Conservation (phyloP, 2,329 filamentous ascomycete genomes). For the Xylaria sp. region DNA sequence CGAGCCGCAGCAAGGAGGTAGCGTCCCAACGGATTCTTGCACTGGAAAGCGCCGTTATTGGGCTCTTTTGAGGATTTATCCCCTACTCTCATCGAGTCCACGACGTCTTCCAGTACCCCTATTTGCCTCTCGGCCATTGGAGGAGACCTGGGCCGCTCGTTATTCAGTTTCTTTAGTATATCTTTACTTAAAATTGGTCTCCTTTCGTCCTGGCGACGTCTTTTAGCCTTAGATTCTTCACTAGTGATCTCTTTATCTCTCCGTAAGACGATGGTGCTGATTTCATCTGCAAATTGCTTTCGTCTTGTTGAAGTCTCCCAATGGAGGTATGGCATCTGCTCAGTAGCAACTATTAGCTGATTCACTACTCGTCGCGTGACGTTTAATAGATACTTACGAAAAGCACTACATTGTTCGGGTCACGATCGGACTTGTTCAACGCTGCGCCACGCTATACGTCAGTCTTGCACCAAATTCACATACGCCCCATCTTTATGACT, state of each 20-base stretch:
- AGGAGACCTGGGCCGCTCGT: background rate
- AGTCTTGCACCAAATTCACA: background rate
- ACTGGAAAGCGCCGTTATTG: slow-evolving; percentile 4
- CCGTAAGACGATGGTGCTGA: slow-evolving; percentile 25
- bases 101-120: background rate
- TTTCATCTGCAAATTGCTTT: slow-evolving; percentile 37
- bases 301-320: slow-evolving; percentile 48
- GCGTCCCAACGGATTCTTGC: slow-evolving; percentile 34
- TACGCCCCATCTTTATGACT: background rate
- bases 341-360: background rate
- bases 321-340: slow-evolving; percentile 49
- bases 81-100: background rate
- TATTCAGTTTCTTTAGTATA: background rate
- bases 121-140: background rate
- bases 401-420: slow-evolving; percentile 31
- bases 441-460: slow-evolving; percentile 14
- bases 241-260: background rate
- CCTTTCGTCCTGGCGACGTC: background rate
- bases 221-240: background rate
- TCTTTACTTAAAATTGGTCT: too few species aligned
- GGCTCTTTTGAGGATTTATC: background rate
- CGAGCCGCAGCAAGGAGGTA: slow-evolving; percentile 43
- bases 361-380: background rate
- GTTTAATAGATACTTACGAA: slow-evolving; percentile 29
- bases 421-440: background rate